Conservation (phyloP, 768 basidiomycete species). For the Xerocomellus intermedius region DNA sequence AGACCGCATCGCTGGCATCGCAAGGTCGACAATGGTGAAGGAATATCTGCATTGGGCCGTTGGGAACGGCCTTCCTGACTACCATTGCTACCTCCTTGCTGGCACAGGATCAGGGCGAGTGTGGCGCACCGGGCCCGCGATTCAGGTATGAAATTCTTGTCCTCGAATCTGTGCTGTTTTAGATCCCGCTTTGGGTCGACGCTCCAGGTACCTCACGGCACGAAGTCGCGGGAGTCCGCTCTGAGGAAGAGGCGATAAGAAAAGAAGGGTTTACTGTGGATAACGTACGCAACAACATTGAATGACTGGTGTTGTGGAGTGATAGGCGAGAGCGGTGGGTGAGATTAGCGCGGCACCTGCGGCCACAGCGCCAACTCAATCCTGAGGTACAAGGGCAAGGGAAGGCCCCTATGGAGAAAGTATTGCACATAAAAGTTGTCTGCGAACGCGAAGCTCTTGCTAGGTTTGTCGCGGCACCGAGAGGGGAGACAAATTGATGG, state of each 20-base stretch:
- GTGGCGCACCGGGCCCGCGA: not conserved
- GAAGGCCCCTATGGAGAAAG: not conserved
- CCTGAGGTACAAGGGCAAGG: not conserved
- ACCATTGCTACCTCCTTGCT: not conserved
- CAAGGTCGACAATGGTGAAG: not conserved
- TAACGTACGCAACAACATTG: not conserved
- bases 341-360: not conserved
- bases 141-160: not conserved
- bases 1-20: not conserved
- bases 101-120: not conserved
- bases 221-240: not conserved
- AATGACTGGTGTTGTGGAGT: not conserved
- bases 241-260: not conserved
- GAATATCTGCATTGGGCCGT: not conserved
- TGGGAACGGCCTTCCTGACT: not conserved
- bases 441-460: not conserved
- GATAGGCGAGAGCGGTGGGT: constrained; percentile 1
- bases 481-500: not conserved
- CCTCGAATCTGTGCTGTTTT: not conserved
- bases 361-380: not conserved
- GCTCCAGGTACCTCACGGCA: not conserved
- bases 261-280: not conserved
- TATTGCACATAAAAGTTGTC: not conserved
- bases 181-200: not conserved
- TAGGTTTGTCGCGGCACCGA: not conserved